Evolutionary conservation across 192 early-diverging fungal genomes (phyloP), one percentile per base, ranked within the genome.

Genomic region (Spinellus fusiger): DNA sequence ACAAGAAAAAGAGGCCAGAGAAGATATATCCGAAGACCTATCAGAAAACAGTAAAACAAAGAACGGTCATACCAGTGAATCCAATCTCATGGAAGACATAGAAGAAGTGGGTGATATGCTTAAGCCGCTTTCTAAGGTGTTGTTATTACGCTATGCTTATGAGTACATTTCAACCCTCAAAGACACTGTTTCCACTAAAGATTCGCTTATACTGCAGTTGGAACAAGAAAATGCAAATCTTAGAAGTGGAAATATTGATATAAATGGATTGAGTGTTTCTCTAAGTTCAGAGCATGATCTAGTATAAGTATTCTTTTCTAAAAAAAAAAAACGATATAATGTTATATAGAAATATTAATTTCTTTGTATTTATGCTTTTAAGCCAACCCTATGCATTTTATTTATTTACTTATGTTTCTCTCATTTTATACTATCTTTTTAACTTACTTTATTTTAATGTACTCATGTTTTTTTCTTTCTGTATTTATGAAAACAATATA

Each of bases 81-180:
- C 56, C 1, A 55, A 50, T 31, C 4, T 15, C 25, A 29, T 23
- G 18, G 47, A 56, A 35, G 56, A 57, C 22, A 34, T 23, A 7
- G 56, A 37, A 4, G 60, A 57, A 10, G 22, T 37, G 13, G 9
- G 33, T 8, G 10, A 38, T 9, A 53, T 38, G 9, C 48, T 65
- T 27, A 64, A 71, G 20, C 69, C 69, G 10, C 35, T 71, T 23
- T 65, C 62, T 16, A 71, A 71, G 44, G 69, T 71, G n/a, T 31
- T 71, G 7, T 33, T 71, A 22, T 47, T 71, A 16, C 69, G 58
- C 15, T 71, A 71, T 47, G 63, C 69, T 1, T 71, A 71, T 44
- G 69, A 71, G 40, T 71, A 71, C 18, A 71, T 71, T 26, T 27
- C 52, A 16, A 54, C 52, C 6, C 49, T 71, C 7, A 71, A 71